Base-by-base conservation (phyloP, 176 grass and related monocot genomes). In the Triticum urartu region DNA sequence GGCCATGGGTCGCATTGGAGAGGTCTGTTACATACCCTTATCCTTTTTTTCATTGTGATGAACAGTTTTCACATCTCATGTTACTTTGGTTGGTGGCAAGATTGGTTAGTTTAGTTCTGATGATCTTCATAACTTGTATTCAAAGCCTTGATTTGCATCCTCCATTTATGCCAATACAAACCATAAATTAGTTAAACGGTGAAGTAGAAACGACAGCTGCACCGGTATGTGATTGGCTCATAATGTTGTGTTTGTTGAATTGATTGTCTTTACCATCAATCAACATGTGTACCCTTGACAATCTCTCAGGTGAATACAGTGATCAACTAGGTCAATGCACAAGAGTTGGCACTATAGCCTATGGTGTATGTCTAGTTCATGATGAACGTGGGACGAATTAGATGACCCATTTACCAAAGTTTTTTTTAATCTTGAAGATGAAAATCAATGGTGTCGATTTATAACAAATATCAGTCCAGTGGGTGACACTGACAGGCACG, bases 1-100 rank as follows among this genome's bases (percentile, higher is more conserved):
- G 86, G 95, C 95, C 64, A 98, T 98, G 95, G 95, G 95, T 12
- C 95, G 95, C 81, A 87, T 98, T 72, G 95, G 95, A 90, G 95
- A 98, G 95, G 95, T 98, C 18, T 77, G 68, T 20, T 66, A 76
- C 54, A 68, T 45, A 80, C 56, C 20, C 76, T 73, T 47, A 50
- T 78, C 43, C 80, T 42, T 45, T 79, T 72, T 64, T 84, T 72
- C 52, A 64, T 34, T 15, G 42, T 43, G 42, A 43, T 68, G 62
- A 82, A 42, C n/a, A 26, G 45, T 43, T 81, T 75, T 70, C 63
- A 60, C 35, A 36, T 67, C 47, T 75, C 24, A 71, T 86, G 11
- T 75, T 43, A 21, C 48, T 68, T 43, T 39, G 25, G 33, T 61
- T 30, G 67, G 63, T 28, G 13, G 66, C 74, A 67, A 85, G 20